Evolutionary conservation across 2,329 filamentous ascomycete genomes (phyloP), one percentile per base, ranked within the genome.

Genomic region (Trichoderma harzianum): DNA sequence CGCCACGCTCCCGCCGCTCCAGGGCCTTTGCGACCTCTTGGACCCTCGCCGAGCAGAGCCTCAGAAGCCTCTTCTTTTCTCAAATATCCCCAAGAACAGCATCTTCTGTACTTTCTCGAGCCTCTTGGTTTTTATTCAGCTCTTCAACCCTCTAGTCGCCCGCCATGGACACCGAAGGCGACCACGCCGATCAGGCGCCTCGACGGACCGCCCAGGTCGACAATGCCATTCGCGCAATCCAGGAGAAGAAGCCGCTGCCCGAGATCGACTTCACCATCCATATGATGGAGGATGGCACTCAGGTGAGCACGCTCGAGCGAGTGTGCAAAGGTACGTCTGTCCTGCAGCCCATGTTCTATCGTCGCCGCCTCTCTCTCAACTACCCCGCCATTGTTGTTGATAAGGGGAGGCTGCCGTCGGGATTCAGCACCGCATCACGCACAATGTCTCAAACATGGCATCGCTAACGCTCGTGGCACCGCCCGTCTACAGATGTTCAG

Each of bases 201-300:
- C 84, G 83, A 78, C 86, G 85, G 81, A 87, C 82, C 78, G 81
- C 84, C 78, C 90, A 92, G 82, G 88, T 98, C 80, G 94, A 97
- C 85, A 95, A 94, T 89, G 92, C 93, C 77, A 92, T 95, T 79
- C 93, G 93, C 82, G 96, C 96, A 73, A 94, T 99, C 79, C 91
- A 91, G 82, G 90, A 98, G 78, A 98, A 98, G 91, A 95, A 93
- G 86, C 95, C 95, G 69, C 88, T 97, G 65, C 96, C 96, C 72
- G 95, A 98, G 87, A 98, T 99, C 79, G 96, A 99, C 86, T 99
- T 99, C 82, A 97, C 94, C 71, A 90, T 99, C 79, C 96, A 99
- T 83, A 96, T 93, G 74, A 98, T 98, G 95, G 96, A 99, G 83
- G 96, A 99, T 86, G 94, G 93, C 80, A 91, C 89, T 69, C 94